Percentiles rank a stretch among this genome's conserved stretches.
phyloP scores from a whole-genome alignment of 768 basidiomycete species.

The Pholiota molesta region DNA sequence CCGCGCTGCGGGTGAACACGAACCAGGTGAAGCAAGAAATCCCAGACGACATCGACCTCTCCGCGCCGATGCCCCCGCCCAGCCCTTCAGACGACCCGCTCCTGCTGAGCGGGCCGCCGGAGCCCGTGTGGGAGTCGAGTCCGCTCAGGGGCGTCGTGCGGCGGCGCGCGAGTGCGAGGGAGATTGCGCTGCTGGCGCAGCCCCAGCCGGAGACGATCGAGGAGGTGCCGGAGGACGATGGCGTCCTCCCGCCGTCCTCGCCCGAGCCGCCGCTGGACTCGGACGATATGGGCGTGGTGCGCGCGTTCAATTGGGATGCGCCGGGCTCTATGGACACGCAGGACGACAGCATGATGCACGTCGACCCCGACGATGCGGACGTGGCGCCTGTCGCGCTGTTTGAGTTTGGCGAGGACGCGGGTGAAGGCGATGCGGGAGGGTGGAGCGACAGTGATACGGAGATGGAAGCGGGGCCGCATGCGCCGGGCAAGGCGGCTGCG shows the following conservation, averaged over 20 bases:
- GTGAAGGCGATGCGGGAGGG: slow-evolving; percentile 21
- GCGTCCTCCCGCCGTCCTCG: slow-evolving; percentile 27
- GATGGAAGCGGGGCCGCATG: slow-evolving; percentile 21
- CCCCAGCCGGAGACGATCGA: not conserved
- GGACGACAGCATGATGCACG: slow-evolving; percentile 33
- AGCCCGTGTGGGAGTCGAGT: slow-evolving; percentile 18
- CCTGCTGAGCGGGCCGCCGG: slow-evolving; percentile 53
- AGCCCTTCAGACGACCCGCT: slow-evolving; percentile 81
- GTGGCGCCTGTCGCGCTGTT: slow-evolving; percentile 32
- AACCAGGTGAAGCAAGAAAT: slow-evolving; percentile 60
- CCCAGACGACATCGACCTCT: slow-evolving; percentile 60
- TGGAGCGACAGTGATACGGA: slow-evolving; percentile 44
- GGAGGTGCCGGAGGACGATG: slow-evolving; percentile 5
- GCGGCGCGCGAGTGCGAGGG: slow-evolving; percentile 5
- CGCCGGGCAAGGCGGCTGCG: slow-evolving; percentile 5
- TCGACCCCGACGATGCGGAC: slow-evolving; percentile 30
- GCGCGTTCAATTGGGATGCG: slow-evolving; percentile 27
- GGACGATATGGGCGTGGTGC: slow-evolving; percentile 19
- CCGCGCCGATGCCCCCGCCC: slow-evolving; percentile 62
- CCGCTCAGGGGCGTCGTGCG: slow-evolving; percentile 1
- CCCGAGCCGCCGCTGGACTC: slow-evolving; percentile 21
- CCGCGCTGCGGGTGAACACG: slow-evolving; percentile 13
- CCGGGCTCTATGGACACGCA: slow-evolving; percentile 13
- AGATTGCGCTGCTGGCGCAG: not conserved
- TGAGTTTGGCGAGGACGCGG: slow-evolving; percentile 26